phyloP scores from a whole-genome alignment of 176 grass and related monocot species.

The Rhipidocladum racemiflorum region DNA sequence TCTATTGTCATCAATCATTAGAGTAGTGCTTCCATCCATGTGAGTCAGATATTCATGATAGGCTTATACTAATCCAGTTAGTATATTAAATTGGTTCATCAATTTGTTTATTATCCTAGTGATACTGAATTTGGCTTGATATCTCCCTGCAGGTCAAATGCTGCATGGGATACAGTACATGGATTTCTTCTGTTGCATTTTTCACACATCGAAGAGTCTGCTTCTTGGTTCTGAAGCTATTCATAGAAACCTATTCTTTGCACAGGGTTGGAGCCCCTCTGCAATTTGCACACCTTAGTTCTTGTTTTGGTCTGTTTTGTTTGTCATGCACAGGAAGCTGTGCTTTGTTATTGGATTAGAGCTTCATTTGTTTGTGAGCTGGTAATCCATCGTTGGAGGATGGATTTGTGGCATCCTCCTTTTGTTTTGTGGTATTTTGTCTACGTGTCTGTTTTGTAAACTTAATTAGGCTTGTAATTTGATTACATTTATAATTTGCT shows the following conservation, averaged over 20 bases:
- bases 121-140: slow-evolving; percentile 11
- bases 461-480: slow-evolving; percentile 30
- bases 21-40: background rate
- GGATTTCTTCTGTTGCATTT: slow-evolving; percentile 34
- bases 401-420: slow-evolving; percentile 26
- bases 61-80: background rate
- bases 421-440: background rate
- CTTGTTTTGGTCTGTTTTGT: slow-evolving; percentile 1
- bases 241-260: slow-evolving; percentile 41
- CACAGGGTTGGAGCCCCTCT: slow-evolving; percentile 19
- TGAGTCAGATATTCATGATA: background rate
- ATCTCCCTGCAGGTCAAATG: slow-evolving; percentile 33
- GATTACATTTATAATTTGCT: slow-evolving; percentile 14
- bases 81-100: background rate
- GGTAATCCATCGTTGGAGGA: slow-evolving; percentile 15
- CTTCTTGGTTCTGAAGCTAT: slow-evolving; percentile 44
- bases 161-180: slow-evolving; percentile 39
- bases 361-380: background rate
- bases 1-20: background rate
- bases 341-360: slow-evolving; percentile 26
- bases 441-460: background rate
- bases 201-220: slow-evolving; percentile 36
- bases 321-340: slow-evolving; percentile 23
- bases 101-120: background rate
- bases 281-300: slow-evolving; percentile 19